A percentile compares a stretch with the other conserved stretches of the same genome.
phyloP scores from a whole-genome alignment of 495 filamentous ascomycete genomes.

The Annulohypoxylon maeteangense region DNA sequence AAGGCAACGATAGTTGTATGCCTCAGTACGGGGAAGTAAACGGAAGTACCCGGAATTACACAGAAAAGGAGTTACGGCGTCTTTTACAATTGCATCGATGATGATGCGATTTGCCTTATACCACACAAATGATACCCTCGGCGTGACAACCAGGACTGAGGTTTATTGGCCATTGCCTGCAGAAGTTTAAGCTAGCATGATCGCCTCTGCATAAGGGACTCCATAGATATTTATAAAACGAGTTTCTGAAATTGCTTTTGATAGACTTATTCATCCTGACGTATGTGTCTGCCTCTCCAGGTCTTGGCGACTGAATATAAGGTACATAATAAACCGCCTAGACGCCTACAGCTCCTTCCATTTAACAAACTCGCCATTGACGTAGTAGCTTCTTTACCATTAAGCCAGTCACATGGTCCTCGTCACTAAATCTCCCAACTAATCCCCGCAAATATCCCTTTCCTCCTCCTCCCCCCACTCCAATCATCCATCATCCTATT shows the following conservation, averaged over 20 bases:
- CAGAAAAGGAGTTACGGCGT: conserved; percentile 37
- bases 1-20: neutral
- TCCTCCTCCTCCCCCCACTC: conserved; percentile 2
- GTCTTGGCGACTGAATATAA: neutral
- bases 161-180: conserved; percentile 8
- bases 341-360: neutral
- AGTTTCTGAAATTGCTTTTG: neutral
- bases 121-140: conserved; percentile 44
- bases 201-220: neutral
- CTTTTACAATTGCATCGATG: conserved; percentile 16
- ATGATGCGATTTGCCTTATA: conserved; percentile 18
- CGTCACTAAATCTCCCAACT: neutral
- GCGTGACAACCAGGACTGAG: conserved; percentile 34
- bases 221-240: neutral
- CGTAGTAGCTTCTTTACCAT: conserved; percentile 1
- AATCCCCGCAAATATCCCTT: conserved; percentile 14
- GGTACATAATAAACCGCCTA: neutral
- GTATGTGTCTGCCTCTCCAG: neutral
- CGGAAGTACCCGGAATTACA: neutral
- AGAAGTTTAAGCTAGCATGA: conserved; percentile 3
- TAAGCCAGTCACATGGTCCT: neutral
- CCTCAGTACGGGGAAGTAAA: neutral
- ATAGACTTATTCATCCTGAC: conserved; percentile 1
- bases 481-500: neutral
- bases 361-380: neutral